Percentiles rank a stretch among this genome's conserved stretches.
Conservation (phyloP, 306 rosid genomes). For the Vigna hirtella region DNA sequence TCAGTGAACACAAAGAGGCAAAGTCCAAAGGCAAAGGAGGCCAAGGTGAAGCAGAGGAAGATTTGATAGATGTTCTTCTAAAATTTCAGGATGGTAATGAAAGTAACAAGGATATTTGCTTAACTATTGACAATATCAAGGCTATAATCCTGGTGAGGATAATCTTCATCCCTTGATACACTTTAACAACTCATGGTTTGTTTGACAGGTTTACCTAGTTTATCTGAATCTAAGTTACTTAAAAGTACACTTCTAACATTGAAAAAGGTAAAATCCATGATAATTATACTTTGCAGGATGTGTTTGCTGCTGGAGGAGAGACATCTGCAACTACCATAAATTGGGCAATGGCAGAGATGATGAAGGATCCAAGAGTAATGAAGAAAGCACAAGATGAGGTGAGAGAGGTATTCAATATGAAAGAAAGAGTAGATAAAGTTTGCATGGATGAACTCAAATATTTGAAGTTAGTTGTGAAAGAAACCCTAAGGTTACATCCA, state of each 20-base stretch:
- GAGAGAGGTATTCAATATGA: slow-evolving; percentile 1
- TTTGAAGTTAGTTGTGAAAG: slow-evolving; percentile 47
- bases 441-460: slow-evolving; percentile 33
- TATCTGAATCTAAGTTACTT: background rate
- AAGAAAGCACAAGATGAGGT: slow-evolving; percentile 45
- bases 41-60: background rate
- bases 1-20: background rate
- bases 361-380: slow-evolving; percentile 39
- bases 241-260: background rate
- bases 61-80: slow-evolving; percentile 10
- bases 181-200: too few relatives aligned
- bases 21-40: background rate
- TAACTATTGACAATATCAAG: background rate
- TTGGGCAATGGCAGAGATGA: slow-evolving; percentile 47
- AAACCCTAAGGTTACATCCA: slow-evolving; percentile 50
- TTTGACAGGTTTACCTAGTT: too few relatives aligned
- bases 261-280: background rate
- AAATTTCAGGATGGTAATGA: background rate
- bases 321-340: slow-evolving; percentile 42
- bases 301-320: slow-evolving; percentile 47
- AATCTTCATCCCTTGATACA: background rate
- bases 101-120: background rate
- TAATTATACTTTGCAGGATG: slow-evolving; percentile 4
- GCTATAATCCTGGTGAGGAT: slow-evolving; percentile 8
- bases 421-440: background rate